phyloP scores from a whole-genome alignment of 768 basidiomycete genomes.

The Suillus variegatus region DNA sequence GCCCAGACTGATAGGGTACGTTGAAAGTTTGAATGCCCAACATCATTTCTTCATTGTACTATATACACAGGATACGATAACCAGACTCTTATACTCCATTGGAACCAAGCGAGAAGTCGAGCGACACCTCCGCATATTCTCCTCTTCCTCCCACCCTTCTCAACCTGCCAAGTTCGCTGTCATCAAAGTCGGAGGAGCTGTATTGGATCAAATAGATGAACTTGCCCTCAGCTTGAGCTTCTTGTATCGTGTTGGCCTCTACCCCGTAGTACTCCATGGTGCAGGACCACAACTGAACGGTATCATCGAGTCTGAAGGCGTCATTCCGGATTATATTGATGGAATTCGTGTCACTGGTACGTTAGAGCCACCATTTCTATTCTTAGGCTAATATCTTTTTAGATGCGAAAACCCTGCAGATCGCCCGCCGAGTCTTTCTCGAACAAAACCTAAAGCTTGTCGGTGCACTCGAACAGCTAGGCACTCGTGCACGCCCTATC shows the following conservation, averaged over 20 bases:
- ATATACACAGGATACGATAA: conserved; percentile 84
- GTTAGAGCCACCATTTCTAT: background rate
- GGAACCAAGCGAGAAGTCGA: conserved; percentile 98
- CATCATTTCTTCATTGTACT: background rate
- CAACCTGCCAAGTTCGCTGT: conserved; percentile 96
- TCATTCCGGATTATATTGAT: conserved; percentile 95
- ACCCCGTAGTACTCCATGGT: conserved; percentile 95
- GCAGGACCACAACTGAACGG: conserved; percentile 95
- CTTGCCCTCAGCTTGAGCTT: conserved; percentile 95
- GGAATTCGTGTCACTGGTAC: conserved; percentile 95
- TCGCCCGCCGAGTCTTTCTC: conserved; percentile 95
- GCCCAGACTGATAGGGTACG: conserved; percentile 77
- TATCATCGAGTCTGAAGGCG: conserved; percentile 89
- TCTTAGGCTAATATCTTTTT: background rate
- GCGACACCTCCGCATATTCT: conserved; percentile 97
- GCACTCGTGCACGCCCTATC: conserved; percentile 96
- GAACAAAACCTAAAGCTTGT: conserved; percentile 98
- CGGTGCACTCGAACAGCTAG: conserved; percentile 87
- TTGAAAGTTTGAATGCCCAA: conserved; percentile 11
- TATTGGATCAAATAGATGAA: conserved; percentile 89
- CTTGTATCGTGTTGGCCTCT: conserved; percentile 95
- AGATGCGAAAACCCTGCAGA: conserved; percentile 93
- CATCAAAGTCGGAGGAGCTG: conserved; percentile 97
- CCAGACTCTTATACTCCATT: conserved; percentile 93
- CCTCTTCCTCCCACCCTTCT: conserved; percentile 85